Percentiles rank a stretch among this genome's conserved stretches.
phyloP scores from a whole-genome alignment of 2,329 filamentous ascomycete genomes.

The Fusarium lyarnte region DNA sequence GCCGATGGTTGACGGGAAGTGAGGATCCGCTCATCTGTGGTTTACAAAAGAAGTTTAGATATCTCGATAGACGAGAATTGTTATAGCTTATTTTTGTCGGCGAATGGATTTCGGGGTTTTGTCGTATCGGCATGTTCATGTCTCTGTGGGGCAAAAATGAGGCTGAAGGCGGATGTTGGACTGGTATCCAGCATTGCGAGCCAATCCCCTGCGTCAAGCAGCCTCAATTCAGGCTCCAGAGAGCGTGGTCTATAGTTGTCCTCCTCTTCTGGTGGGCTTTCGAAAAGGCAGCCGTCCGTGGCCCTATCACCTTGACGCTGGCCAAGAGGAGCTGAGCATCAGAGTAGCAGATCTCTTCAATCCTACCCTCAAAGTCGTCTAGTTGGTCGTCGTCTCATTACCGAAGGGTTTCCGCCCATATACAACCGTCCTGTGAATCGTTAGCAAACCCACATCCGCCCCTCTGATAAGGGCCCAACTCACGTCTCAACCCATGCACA shows the following conservation, averaged over 20 bases:
- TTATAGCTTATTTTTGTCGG: background rate
- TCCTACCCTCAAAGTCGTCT: background rate
- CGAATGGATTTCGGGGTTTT: background rate
- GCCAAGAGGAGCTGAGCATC: background rate
- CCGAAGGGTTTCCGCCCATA: slow-evolving; percentile 29
- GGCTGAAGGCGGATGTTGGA: background rate
- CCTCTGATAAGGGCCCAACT: background rate
- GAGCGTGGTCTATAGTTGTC: background rate
- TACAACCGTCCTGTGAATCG: slow-evolving; percentile 23
- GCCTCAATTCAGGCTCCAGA: background rate
- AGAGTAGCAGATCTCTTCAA: background rate
- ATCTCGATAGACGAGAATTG: no score
- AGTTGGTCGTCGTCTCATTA: background rate
- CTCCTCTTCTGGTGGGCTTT: background rate
- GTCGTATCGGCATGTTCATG: background rate
- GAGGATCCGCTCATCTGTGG: background rate
- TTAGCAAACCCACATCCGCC: background rate
- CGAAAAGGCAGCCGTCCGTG: background rate
- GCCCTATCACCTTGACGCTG: background rate
- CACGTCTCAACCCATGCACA: slow-evolving; percentile 27
- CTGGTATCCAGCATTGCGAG: background rate
- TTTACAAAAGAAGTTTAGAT: background rate
- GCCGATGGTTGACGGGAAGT: background rate
- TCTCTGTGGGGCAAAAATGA: background rate
- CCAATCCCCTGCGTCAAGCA: background rate